A percentile compares a stretch with the other conserved stretches of the same genome.
Conservation (phyloP, 768 basidiomycete genomes). For the Epithele typhae region DNA sequence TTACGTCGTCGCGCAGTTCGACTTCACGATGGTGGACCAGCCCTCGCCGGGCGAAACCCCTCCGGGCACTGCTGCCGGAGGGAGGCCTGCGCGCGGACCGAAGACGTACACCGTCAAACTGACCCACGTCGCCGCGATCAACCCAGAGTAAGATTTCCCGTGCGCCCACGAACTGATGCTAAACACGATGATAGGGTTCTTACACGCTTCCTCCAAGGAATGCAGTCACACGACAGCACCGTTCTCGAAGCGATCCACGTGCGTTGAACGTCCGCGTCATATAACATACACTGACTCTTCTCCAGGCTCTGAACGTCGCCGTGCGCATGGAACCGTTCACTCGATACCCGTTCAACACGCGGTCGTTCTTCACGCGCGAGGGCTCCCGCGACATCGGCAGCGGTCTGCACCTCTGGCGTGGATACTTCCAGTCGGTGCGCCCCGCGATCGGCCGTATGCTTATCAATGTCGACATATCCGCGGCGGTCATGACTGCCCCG, state of each 20-base stretch:
- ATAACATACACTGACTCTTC: not conserved
- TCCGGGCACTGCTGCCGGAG: slow-evolving; percentile 1
- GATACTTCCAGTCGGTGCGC: slow-evolving; percentile 77
- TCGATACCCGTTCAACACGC: slow-evolving; percentile 64
- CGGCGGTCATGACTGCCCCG: slow-evolving; percentile 68
- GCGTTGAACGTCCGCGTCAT: slow-evolving; percentile 9
- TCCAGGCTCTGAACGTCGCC: slow-evolving; percentile 68
- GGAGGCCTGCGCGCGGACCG: slow-evolving; percentile 32
- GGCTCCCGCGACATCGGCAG: slow-evolving; percentile 52
- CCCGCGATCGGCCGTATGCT: slow-evolving; percentile 63
- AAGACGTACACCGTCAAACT: slow-evolving; percentile 66
- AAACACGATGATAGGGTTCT: slow-evolving; percentile 43
- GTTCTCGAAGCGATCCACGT: slow-evolving; percentile 68
- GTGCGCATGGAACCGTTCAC: slow-evolving; percentile 71
- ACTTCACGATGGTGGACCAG: slow-evolving; percentile 48
- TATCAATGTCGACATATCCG: slow-evolving; percentile 75
- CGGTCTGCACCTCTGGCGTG: slow-evolving; percentile 72
- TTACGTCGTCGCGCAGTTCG: slow-evolving; percentile 30
- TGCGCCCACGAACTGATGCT: slow-evolving; percentile 21
- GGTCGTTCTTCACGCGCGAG: slow-evolving; percentile 65
- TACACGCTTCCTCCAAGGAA: slow-evolving; percentile 56
- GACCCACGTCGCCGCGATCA: slow-evolving; percentile 69
- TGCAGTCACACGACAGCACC: slow-evolving; percentile 62
- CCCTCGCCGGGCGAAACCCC: slow-evolving; percentile 19
- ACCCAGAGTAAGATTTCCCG: slow-evolving; percentile 60